Conservation (phyloP, 78 protist species). For the Trichosphaerium sp. region DNA sequence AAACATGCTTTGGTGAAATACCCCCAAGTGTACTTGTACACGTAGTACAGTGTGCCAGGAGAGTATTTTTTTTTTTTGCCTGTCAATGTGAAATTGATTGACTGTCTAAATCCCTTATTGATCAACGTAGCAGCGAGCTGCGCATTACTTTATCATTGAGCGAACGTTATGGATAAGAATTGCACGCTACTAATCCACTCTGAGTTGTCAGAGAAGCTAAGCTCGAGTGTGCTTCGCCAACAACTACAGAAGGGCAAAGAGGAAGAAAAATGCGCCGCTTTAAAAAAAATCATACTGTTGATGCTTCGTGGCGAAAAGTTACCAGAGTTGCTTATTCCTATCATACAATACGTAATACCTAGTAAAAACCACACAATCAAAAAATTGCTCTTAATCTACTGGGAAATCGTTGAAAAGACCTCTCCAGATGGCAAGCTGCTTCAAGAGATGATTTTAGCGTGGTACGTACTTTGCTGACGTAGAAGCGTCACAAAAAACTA, state of each 20-base stretch:
- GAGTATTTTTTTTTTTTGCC: no score
- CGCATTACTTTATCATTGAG: no score
- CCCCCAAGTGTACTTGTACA: no score
- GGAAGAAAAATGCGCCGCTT: conserved; percentile 3
- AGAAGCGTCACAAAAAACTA: not conserved
- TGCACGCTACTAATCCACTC: no score
- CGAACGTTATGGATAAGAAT: no score
- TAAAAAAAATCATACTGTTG: conserved; percentile 40
- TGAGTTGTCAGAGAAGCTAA: no score
- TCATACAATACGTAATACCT: conserved; percentile 78
- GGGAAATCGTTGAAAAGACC: conserved; percentile 83
- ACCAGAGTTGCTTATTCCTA: conserved; percentile 59
- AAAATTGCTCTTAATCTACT: conserved; percentile 83
- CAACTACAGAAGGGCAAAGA: not conserved
- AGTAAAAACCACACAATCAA: conserved; percentile 68
- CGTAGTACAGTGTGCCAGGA: no score
- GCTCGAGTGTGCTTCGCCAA: no score
- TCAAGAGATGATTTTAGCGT: conserved; percentile 88
- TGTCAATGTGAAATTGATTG: no score
- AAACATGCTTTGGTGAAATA: no score
- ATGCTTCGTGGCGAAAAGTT: conserved; percentile 68
- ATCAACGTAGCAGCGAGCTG: no score
- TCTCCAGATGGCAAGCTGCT: conserved; percentile 78
- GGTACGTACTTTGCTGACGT: conserved; percentile 38
- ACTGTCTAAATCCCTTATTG: no score